Evolutionary conservation across 148 eudicot genomes (phyloP).

Genomic region (Linanthus parryae): DNA sequence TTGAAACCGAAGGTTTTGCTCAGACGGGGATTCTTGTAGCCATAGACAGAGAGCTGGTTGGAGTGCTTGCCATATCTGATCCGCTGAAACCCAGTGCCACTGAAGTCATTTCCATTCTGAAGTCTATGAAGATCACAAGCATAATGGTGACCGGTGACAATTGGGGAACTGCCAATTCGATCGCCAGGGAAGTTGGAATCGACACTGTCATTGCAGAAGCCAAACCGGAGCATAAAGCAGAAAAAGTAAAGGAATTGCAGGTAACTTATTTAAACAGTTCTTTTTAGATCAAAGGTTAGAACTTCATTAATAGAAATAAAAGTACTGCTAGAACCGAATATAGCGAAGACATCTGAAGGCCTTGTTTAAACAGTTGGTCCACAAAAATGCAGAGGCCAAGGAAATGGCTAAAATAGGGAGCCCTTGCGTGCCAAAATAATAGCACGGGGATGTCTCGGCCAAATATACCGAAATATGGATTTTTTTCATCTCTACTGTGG

Average conservation of each 20-base stretch:
- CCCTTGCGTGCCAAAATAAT: too few species aligned
- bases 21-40: conserved; percentile 88
- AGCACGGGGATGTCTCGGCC: too few species aligned
- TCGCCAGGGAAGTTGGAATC: conserved; percentile 81
- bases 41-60: conserved; percentile 46
- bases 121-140: conserved; percentile 74
- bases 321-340: too few species aligned
- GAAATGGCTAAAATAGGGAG: too few species aligned
- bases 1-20: conserved; percentile 68
- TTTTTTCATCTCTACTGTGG: too few species aligned
- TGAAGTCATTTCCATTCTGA: conserved; percentile 76
- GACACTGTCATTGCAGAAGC: conserved; percentile 81
- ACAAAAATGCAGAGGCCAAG: too few species aligned
- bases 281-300: background rate
- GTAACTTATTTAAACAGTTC: conserved; percentile 19
- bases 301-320: too few species aligned
- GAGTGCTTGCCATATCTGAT: conserved; percentile 75
- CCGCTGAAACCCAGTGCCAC: conserved; percentile 74
- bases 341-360: too few species aligned
- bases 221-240: conserved; percentile 79
- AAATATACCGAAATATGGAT: too few species aligned
- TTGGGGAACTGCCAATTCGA: conserved; percentile 84
- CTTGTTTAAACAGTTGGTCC: too few species aligned
- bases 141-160: conserved; percentile 96
- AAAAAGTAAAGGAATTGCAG: conserved; percentile 81